Evolutionary conservation across 169 alveolate species (phyloP).

Genomic region (Eimeria maxima): DNA sequence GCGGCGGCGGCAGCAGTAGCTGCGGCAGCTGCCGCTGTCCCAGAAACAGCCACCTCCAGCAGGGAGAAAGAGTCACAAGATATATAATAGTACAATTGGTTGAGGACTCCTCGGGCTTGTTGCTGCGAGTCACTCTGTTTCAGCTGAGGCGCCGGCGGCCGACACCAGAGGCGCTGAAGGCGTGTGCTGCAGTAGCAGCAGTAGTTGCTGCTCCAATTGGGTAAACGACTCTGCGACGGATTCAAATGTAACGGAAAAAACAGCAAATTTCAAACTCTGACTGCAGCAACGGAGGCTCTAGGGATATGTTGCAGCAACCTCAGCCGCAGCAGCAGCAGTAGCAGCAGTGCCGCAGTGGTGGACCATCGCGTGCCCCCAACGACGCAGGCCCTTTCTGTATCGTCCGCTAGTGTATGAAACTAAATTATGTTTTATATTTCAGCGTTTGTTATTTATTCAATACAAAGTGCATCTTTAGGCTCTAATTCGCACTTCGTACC

Average conservation of each 20-base stretch:
- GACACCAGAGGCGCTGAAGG: slow-evolving; percentile 33
- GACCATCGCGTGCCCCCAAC: slow-evolving; percentile 29
- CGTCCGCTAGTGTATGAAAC: neutral
- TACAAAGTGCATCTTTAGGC: neutral
- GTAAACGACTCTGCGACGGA: neutral
- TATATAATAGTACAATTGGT: neutral
- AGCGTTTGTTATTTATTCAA: neutral
- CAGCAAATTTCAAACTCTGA: neutral
- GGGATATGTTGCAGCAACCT: slow-evolving; percentile 14
- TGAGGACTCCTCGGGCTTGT: neutral
- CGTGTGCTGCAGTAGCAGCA: slow-evolving; percentile 37
- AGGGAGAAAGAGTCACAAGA: neutral
- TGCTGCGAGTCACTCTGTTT: neutral
- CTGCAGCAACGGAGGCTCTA: neutral
- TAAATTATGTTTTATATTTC: neutral
- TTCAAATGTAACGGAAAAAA: neutral
- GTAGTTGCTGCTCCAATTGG: slow-evolving; percentile 30
- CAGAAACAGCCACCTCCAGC: neutral
- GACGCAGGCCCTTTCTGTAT: neutral
- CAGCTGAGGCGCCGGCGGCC: slow-evolving; percentile 54
- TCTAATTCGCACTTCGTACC: neutral
- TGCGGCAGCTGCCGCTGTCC: neutral
- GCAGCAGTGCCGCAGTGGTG: slow-evolving; percentile 51
- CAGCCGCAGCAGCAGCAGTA: slow-evolving; percentile 43
- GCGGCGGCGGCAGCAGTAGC: slow-evolving; percentile 50